phyloP scores from a whole-genome alignment of 2,329 filamentous ascomycete genomes.

The Aspergillus eucalypticola region DNA sequence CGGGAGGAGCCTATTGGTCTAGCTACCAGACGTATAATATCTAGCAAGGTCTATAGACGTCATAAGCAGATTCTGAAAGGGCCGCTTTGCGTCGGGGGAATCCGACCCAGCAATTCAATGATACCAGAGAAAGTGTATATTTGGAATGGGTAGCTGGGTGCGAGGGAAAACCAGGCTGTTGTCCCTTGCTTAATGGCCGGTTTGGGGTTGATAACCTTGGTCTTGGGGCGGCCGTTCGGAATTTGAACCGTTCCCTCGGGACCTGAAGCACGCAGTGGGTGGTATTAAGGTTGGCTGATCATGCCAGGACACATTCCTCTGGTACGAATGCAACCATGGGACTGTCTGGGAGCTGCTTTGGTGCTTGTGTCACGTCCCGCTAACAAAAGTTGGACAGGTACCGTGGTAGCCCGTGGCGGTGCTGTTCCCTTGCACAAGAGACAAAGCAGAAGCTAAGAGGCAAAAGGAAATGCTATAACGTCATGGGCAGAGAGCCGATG shows the following conservation, averaged over 20 bases:
- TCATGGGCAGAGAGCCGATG: neutral
- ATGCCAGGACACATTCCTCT: neutral
- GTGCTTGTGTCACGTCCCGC: neutral
- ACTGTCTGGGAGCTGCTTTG: neutral
- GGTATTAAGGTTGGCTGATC: neutral
- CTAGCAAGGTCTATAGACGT: too few relatives aligned
- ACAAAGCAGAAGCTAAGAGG: neutral
- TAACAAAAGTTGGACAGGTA: neutral
- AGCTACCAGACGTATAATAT: neutral
- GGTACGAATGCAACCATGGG: neutral
- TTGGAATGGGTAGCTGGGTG: neutral
- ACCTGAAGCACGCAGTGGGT: neutral
- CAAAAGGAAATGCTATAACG: neutral
- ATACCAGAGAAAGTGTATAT: neutral
- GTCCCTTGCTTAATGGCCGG: neutral
- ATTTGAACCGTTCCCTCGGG: neutral
- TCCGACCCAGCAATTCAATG: neutral
- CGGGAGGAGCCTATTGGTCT: neutral
- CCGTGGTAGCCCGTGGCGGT: neutral
- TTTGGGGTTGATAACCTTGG: neutral
- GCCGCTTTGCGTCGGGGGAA: too few relatives aligned
- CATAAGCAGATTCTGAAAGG: too few relatives aligned
- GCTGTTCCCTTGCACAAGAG: neutral
- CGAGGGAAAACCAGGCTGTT: neutral
- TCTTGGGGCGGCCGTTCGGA: neutral